A percentile compares a stretch with the other conserved stretches of the same genome.
Evolutionary conservation across 1,139 yeast genomes (phyloP).

Genomic region (Sugiyamaella paludigena): DNA sequence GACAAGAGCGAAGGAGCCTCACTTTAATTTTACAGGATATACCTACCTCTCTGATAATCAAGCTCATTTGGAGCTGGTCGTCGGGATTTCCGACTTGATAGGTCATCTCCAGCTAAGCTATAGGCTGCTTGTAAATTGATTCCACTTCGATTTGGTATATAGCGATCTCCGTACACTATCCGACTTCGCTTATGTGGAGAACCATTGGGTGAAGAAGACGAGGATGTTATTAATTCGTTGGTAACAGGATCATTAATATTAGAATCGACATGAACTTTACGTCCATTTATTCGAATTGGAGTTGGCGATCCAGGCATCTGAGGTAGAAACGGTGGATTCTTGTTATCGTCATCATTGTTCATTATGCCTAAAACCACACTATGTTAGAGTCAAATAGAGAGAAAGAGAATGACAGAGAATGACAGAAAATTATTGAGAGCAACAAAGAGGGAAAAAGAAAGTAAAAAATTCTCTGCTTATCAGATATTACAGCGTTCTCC

Average conservation of each 20-base stretch:
- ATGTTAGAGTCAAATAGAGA: conserved; percentile 5
- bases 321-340: conserved; percentile 9
- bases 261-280: conserved; percentile 13
- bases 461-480: too few species aligned
- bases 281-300: conserved; percentile 20
- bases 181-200: conserved; percentile 19
- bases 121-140: conserved; percentile 87
- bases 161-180: conserved; percentile 53
- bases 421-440: too few species aligned
- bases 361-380: conserved; percentile 9
- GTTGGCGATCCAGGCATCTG: conserved; percentile 26
- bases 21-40: too few species aligned
- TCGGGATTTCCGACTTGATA: conserved; percentile 31
- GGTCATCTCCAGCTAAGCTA: conserved; percentile 54
- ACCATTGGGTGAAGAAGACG: conserved; percentile 15
- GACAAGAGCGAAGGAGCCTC: too few species aligned
- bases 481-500: too few species aligned
- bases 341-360: conserved; percentile 9
- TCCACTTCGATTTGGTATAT: conserved; percentile 82
- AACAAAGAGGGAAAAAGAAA: too few species aligned
- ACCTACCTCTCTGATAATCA: conserved; percentile 11
- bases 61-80: conserved; percentile 15
- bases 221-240: background rate
- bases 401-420: background rate
- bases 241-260: background rate